Evolutionary conservation across 169 alveolate species (phyloP), one percentile per base, ranked within the genome.

Genomic region (Plasmodium adleri): DNA sequence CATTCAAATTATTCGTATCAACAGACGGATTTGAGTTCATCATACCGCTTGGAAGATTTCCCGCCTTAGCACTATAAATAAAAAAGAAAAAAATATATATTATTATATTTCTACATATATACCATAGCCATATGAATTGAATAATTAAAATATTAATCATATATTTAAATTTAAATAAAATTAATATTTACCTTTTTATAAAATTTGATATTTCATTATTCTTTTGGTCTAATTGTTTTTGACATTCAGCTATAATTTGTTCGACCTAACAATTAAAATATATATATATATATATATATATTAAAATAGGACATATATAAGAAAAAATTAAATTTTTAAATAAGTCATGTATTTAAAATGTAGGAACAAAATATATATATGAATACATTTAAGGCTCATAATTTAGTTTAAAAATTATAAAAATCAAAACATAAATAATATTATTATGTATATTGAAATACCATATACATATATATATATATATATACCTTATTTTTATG

Each of bases 401-500:
- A 63, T 56, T 56, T 28, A 3, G 39, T 74, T 60, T 60, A 24
- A n/a, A 68, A 54, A 4, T 39, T 15, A 74, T 60, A 52, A 60
- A 43, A 9, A 20, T 32, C 45, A 28, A 54, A 10, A 62, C 88
- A 17, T 9, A 54, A 15, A 43, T 15, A 32, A 54, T 17, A 28
- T 3, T 59, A 56, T 74, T 22, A 22, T 39, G 47, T 39, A 39
- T 39, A 39, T 5, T 39, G 10, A 39, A 5, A 39, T 39, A 0
- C 1, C 8, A 39, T 39, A 39, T 39, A 9, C 47, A 39, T 15
- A 28, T 74, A 50, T 78, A 24, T 39, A n/a, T 74, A 50, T 78
- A 24, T 39, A n/a, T 71, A 8, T 91, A 93, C 95, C 92, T 87
- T 83, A 26, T 88, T 74, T 76, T 94, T 93, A 62, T 95, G 97